These are phyloP conservation scores for Chlamydomonas eustigma DNA, from an alignment of 139 green algal genomes.

Conservation along the genomic window DNA sequence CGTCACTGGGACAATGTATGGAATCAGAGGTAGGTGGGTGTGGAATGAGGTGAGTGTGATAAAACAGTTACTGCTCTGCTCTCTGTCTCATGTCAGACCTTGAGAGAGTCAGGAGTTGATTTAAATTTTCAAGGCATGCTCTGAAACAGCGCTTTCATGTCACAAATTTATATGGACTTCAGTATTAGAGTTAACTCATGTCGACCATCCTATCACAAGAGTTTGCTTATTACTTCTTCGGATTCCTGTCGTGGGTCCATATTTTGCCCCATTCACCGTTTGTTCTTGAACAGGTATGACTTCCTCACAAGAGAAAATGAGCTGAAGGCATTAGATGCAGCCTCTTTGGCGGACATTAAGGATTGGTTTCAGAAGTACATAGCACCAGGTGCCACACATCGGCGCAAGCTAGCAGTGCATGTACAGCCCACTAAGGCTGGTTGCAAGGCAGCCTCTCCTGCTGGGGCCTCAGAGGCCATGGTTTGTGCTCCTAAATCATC, in stretches of 20 bases:
- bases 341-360: background rate
- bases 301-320: slow-evolving; percentile 5
- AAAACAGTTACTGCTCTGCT: too few species aligned
- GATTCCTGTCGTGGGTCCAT: too few species aligned
- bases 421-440: background rate
- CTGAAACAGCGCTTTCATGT: too few species aligned
- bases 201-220: too few species aligned
- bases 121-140: too few species aligned
- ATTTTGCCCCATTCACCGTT: too few species aligned
- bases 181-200: too few species aligned
- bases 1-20: slow-evolving; percentile 77
- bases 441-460: background rate
- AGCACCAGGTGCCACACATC: background rate
- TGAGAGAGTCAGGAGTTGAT: too few species aligned
- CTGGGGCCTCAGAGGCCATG: background rate
- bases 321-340: background rate
- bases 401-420: slow-evolving; percentile 2
- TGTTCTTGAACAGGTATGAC: background rate
- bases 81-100: too few species aligned
- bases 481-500: too few species aligned
- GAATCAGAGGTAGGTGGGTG: slow-evolving; percentile 38
- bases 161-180: too few species aligned
- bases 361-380: background rate
- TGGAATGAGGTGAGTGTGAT: background rate
- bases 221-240: too few species aligned